Evolutionary conservation across 768 basidiomycete genomes (phyloP).

Genomic region (Leccinum barrowsii): DNA sequence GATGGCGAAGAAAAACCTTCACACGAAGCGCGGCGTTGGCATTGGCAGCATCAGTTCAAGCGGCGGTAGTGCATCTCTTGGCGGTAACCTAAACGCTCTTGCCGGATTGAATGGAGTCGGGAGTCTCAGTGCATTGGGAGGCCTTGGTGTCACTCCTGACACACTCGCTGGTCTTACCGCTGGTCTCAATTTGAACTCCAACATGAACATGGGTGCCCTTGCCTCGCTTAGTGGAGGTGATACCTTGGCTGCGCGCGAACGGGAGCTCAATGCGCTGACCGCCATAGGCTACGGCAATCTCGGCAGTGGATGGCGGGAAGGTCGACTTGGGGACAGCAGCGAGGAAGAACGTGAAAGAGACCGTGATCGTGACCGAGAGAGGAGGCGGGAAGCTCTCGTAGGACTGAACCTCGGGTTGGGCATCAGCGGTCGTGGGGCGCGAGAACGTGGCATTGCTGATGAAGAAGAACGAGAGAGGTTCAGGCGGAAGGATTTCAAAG

Average conservation of each 20-base stretch:
- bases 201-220: conserved; percentile 25
- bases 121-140: conserved; percentile 25
- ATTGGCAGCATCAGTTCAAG: conserved; percentile 40
- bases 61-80: conserved; percentile 28
- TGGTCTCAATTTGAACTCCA: conserved; percentile 29
- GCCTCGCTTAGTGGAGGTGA: conserved; percentile 22
- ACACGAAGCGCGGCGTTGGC: conserved; percentile 91
- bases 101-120: conserved; percentile 25
- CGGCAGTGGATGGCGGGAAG: conserved; percentile 34
- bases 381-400: conserved; percentile 41
- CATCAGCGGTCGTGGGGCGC: conserved; percentile 44
- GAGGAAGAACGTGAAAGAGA: conserved; percentile 44
- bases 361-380: conserved; percentile 42
- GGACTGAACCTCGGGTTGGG: conserved; percentile 34
- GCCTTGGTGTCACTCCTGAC: conserved; percentile 28
- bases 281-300: conserved; percentile 43
- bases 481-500: conserved; percentile 52
- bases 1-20: conserved; percentile 99
- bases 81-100: conserved; percentile 23
- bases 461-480: conserved; percentile 49
- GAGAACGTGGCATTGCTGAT: conserved; percentile 64
- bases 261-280: conserved; percentile 44
- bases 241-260: conserved; percentile 41
- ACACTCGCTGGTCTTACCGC: conserved; percentile 26
- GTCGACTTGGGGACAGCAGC: conserved; percentile 29